phyloP scores from a whole-genome alignment of 2,329 filamentous ascomycete genomes.

The Aspergillus felis region DNA sequence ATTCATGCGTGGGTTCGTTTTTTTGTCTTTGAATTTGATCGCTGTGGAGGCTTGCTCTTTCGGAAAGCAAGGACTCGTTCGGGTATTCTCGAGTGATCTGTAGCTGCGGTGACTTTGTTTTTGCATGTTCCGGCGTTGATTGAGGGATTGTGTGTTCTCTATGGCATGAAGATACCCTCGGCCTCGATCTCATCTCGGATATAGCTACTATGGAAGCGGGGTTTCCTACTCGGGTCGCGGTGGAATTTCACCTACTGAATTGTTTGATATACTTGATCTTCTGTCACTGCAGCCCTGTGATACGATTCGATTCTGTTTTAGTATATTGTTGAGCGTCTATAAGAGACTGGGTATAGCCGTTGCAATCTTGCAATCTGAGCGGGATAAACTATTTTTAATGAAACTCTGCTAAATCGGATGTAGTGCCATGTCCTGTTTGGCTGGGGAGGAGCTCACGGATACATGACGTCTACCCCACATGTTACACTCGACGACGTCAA shows the following conservation, averaged over 20 bases:
- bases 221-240: slow-evolving; percentile 23
- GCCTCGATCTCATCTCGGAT: slow-evolving; percentile 24
- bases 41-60: slow-evolving; percentile 9
- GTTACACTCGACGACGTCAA: not conserved
- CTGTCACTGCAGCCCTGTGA: not conserved
- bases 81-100: not conserved
- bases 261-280: not conserved
- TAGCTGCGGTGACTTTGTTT: slow-evolving; percentile 5
- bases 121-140: slow-evolving; percentile 31
- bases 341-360: slow-evolving; percentile 11
- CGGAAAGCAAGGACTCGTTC: not conserved
- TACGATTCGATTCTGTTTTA: slow-evolving; percentile 18
- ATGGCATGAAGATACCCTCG: slow-evolving; percentile 35
- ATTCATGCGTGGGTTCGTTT: slow-evolving; percentile 29
- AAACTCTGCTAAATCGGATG: not conserved
- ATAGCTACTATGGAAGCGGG: slow-evolving; percentile 19
- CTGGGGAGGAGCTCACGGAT: not conserved
- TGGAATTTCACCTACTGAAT: slow-evolving; percentile 13
- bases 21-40: slow-evolving; percentile 16
- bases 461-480: slow-evolving; percentile 18
- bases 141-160: slow-evolving; percentile 24
- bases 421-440: not conserved
- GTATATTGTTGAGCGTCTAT: slow-evolving; percentile 16
- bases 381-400: not conserved
- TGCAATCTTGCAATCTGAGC: slow-evolving; percentile 4